Evolutionary conservation across 1,139 yeast genomes (phyloP).

Genomic region (Pichia sp.): DNA sequence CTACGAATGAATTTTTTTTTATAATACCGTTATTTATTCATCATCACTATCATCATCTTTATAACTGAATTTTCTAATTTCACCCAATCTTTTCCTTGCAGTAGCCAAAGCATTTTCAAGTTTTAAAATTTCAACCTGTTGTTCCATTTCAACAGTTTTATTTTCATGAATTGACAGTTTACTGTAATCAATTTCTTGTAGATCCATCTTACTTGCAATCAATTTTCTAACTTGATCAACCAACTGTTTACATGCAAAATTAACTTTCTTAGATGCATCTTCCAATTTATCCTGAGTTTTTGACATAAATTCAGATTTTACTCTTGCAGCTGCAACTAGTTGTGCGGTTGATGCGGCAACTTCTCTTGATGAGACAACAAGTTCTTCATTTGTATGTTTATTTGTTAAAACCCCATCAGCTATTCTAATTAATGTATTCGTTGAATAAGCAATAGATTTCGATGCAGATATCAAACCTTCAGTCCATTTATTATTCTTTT

Average conservation of each 20-base stretch:
- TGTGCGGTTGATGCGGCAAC: conserved; percentile 94
- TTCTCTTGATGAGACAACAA: conserved; percentile 85
- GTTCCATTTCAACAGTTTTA: conserved; percentile 87
- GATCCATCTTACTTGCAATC: conserved; percentile 20
- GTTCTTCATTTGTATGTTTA: conserved; percentile 67
- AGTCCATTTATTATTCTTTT: conserved; percentile 88
- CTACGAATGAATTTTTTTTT: not conserved
- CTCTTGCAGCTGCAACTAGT: conserved; percentile 87
- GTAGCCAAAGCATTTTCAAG: conserved; percentile 64
- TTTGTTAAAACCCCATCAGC: conserved; percentile 74
- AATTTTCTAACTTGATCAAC: conserved; percentile 49
- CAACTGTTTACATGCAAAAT: conserved; percentile 65
- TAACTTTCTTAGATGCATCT: conserved; percentile 60
- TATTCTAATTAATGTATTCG: conserved; percentile 70
- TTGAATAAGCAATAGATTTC: conserved; percentile 79
- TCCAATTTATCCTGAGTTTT: conserved; percentile 74
- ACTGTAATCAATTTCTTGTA: conserved; percentile 56
- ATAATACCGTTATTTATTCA: conserved; percentile 1
- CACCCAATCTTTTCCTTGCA: conserved; percentile 81
- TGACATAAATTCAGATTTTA: conserved; percentile 72
- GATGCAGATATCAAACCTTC: conserved; percentile 92
- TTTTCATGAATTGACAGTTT: conserved; percentile 73
- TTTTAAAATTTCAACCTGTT: conserved; percentile 83
- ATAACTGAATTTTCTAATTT: conserved; percentile 72
- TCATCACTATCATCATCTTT: conserved; percentile 56